These are phyloP conservation scores for Aspergillus awamori DNA, from an alignment of 2,329 filamentous ascomycete species.

Conservation along the genomic window DNA sequence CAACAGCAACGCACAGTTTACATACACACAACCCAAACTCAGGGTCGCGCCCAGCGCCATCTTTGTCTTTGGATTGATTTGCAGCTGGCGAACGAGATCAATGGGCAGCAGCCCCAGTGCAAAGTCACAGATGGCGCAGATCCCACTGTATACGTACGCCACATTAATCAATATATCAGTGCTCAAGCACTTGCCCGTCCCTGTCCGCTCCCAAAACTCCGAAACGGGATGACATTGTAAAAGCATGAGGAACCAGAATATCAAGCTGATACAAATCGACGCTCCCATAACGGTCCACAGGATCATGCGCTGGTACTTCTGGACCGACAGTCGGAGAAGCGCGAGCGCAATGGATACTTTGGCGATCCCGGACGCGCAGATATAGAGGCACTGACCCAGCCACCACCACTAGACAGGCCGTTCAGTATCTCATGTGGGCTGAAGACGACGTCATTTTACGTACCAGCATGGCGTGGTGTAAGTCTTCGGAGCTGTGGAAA, in stretches of 20 bases:
- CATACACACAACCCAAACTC: conserved; percentile 53
- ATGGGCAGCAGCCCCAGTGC: conserved; percentile 53
- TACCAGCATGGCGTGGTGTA: conserved; percentile 12
- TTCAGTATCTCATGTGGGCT: neutral
- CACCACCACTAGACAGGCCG: conserved; percentile 43
- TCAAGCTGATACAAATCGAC: conserved; percentile 44
- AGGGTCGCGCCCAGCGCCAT: conserved; percentile 54
- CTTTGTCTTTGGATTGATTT: conserved; percentile 56
- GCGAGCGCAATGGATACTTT: conserved; percentile 55
- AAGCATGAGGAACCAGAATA: conserved; percentile 51
- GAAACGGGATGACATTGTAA: conserved; percentile 55
- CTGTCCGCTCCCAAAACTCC: conserved; percentile 50
- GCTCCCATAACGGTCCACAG: conserved; percentile 47
- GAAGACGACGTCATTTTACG: neutral
- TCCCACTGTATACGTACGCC: conserved; percentile 52
- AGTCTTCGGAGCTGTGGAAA: conserved; percentile 3
- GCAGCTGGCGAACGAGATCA: conserved; percentile 55
- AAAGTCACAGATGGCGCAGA: conserved; percentile 50
- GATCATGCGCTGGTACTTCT: conserved; percentile 46
- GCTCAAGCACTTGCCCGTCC: conserved; percentile 44
- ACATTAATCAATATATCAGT: conserved; percentile 53
- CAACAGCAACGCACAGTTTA: neutral
- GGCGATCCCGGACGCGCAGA: conserved; percentile 46
- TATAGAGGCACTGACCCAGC: conserved; percentile 54
- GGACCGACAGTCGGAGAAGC: conserved; percentile 51